phyloP scores from a whole-genome alignment of 345 rosid species.

The Excoecaria cochinchinensis region DNA sequence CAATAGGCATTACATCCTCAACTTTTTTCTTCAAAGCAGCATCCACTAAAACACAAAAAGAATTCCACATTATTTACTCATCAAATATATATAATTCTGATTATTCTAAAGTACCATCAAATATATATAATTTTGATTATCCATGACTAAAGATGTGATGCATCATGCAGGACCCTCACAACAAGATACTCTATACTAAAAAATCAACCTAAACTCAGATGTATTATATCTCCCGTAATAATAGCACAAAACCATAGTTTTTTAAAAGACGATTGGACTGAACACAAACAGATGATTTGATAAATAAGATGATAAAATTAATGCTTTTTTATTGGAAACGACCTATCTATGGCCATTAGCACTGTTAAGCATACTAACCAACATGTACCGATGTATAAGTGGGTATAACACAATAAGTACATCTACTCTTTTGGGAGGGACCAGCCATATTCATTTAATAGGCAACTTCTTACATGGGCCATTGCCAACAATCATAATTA shows the following conservation, averaged over 20 bases:
- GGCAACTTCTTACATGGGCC: slow-evolving; percentile 24
- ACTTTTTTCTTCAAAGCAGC: too few species aligned
- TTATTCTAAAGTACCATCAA: too few species aligned
- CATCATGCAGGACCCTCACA: slow-evolving; percentile 33
- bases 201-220: slow-evolving; percentile 12
- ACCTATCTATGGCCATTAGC: slow-evolving; percentile 24
- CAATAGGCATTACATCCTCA: too few species aligned
- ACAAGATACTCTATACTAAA: slow-evolving; percentile 30
- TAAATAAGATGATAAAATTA: slow-evolving; percentile 22
- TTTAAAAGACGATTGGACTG: slow-evolving; percentile 9
- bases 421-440: slow-evolving; percentile 24
- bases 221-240: slow-evolving; percentile 10
- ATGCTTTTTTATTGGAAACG: slow-evolving; percentile 23
- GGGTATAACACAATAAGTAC: slow-evolving; percentile 31
- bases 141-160: slow-evolving; percentile 30
- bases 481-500: slow-evolving; percentile 23
- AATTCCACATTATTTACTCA: too few species aligned
- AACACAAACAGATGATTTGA: slow-evolving; percentile 9
- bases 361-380: slow-evolving; percentile 3
- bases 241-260: slow-evolving; percentile 9
- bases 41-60: too few species aligned
- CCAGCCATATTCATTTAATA: slow-evolving; percentile 30
- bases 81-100: too few species aligned
- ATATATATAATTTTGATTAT: too few species aligned
- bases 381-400: slow-evolving; percentile 15